Base-by-base conservation (phyloP, 2,329 filamentous ascomycete genomes). In the Ophiocordyceps camponoti-floridani region DNA sequence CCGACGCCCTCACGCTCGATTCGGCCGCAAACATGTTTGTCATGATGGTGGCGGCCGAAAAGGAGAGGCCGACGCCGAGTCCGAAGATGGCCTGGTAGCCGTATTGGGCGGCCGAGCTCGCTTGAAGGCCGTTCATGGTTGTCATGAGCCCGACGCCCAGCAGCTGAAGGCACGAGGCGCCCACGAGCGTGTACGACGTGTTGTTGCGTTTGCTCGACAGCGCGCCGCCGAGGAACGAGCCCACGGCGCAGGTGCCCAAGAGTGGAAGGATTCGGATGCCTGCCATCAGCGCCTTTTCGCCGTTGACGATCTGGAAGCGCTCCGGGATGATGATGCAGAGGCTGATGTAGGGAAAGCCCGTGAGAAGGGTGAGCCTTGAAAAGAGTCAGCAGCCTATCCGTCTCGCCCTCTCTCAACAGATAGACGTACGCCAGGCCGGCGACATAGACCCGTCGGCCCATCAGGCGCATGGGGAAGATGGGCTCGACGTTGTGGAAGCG, bases 301-400 rank as follows among this genome's bases (percentile, higher is more conserved):
- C 61, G 48, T 77, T 71, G 44, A 77, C 68, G 35, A 79, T 70
- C 48, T 79, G 75, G 43, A 77, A 74, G 7, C 73, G 62, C 49
- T 79, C 72, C 1, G 76, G 75, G 4, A 80, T 65, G 30, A 70
- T 66, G 46, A 78, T 68, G 12, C 73, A 67, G n/a, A 77, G 63
- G 4, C 71, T 62, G 19, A 79, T 68, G 48, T 77, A 78, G 0
- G 69, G 63, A 44, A 73, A 75, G 2, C 75, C 75, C 0, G 69
- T 70, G 16, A 78, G 61, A 14, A 78, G 58, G 2, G 73, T 77
- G 26, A 70, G 67, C 14, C 72, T 75, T 4, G 4, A 27, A n/a
- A 26, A 45, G 18, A 5, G 12, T 35, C 9, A 44, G 43, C 35
- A 19, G 4, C 8, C 14, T 16, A 7, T 16, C 10, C 33, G 9